Percentiles rank a stretch among this genome's conserved stretches.
These are phyloP conservation scores for Coemansia sp. DNA, from an alignment of 192 early-diverging fungal species.

Conservation along the genomic window DNA sequence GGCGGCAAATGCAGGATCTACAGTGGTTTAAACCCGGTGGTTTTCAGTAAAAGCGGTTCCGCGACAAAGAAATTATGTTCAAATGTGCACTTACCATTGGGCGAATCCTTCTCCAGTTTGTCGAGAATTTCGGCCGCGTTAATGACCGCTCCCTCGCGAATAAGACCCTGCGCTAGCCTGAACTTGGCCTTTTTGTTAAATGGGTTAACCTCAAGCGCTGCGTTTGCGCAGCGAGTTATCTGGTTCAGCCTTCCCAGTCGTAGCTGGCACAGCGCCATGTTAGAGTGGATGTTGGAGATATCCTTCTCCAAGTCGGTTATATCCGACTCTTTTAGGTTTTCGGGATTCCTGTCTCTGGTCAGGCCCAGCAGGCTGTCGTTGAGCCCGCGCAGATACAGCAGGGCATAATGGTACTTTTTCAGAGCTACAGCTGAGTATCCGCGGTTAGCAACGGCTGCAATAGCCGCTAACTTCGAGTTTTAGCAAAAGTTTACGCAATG, in stretches of 20 bases:
- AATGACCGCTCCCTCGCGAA: constrained; percentile 27
- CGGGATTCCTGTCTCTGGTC: constrained; percentile 9
- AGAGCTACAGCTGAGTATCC: constrained; percentile 18
- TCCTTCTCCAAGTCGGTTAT: constrained; percentile 38
- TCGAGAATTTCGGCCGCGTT: constrained; percentile 39
- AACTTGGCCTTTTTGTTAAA: constrained; percentile 51
- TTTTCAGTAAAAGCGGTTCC: background rate
- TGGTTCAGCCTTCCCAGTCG: constrained; percentile 16
- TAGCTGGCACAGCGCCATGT: constrained; percentile 49
- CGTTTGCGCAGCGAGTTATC: constrained; percentile 20
- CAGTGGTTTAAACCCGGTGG: background rate
- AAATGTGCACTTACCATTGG: constrained; percentile 8
- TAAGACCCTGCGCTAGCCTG: constrained; percentile 36
- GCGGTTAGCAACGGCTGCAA: too few species aligned
- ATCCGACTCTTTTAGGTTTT: constrained; percentile 26
- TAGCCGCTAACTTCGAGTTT: background rate
- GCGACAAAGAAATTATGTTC: too few species aligned
- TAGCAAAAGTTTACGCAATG: background rate
- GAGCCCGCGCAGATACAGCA: constrained; percentile 40
- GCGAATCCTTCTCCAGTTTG: constrained; percentile 34
- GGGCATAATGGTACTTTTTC: constrained; percentile 32
- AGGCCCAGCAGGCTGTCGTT: constrained; percentile 22
- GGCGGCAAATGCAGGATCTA: constrained; percentile 26
- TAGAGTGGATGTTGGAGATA: constrained; percentile 30
- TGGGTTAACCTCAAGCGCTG: constrained; percentile 34